Evolutionary conservation across 495 filamentous ascomycete genomes (phyloP).

Genomic region (Podospora sp.): DNA sequence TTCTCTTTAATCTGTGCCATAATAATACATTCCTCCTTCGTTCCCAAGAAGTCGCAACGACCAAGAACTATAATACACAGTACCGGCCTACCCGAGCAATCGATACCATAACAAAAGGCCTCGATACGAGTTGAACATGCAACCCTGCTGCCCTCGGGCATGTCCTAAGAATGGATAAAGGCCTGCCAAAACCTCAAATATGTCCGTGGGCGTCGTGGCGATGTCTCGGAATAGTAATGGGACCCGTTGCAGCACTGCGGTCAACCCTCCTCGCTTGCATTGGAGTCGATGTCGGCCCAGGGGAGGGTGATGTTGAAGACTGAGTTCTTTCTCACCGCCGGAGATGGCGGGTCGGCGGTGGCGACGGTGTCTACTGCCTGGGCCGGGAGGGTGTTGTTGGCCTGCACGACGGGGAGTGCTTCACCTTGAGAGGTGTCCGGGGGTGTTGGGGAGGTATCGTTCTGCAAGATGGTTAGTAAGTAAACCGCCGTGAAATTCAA

Average conservation of each 20-base stretch:
- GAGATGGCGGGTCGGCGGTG: neutral
- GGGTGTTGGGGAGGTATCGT: neutral
- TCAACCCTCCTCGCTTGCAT: neutral
- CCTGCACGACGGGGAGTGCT: too few relatives aligned
- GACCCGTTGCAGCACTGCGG: neutral
- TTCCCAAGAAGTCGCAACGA: too few relatives aligned
- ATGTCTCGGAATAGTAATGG: neutral
- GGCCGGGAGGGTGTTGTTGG: too few relatives aligned
- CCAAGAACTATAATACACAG: neutral
- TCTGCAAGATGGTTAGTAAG: neutral
- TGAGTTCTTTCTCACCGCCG: neutral
- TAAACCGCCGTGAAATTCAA: neutral
- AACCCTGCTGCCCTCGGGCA: too few relatives aligned
- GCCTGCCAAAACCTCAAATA: neutral
- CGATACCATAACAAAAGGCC: neutral
- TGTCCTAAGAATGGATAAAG: too few relatives aligned
- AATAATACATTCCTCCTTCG: too few relatives aligned
- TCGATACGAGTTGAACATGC: neutral
- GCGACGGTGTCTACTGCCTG: too few relatives aligned
- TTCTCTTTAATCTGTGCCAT: too few relatives aligned
- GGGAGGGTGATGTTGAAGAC: neutral
- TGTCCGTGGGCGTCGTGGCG: neutral
- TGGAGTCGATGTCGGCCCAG: neutral
- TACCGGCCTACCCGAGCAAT: neutral
- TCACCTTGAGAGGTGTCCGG: neutral